These are phyloP conservation scores for Syzygium malaccense DNA, from an alignment of 441 rosid species.

Conservation along the genomic window DNA sequence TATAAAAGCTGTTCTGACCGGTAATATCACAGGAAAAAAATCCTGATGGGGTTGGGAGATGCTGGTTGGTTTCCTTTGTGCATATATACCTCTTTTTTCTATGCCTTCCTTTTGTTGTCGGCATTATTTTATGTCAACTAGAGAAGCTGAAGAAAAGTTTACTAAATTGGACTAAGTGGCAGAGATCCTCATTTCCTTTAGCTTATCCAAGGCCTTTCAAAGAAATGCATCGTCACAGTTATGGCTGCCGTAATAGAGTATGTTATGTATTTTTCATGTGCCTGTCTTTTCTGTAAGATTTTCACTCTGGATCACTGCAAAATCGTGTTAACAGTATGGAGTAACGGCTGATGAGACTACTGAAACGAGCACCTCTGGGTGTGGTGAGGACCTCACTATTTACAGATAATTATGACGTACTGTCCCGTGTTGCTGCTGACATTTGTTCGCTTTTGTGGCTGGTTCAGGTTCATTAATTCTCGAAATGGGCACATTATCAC, in stretches of 20 bases:
- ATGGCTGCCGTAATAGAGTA: neutral
- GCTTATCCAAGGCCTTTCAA: neutral
- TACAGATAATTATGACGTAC: neutral
- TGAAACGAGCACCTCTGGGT: constrained; percentile 95
- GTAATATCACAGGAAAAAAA: neutral
- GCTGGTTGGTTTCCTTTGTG: neutral
- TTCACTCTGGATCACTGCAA: constrained; percentile 44
- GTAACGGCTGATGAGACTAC: constrained; percentile 76
- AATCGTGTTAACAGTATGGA: constrained; percentile 77
- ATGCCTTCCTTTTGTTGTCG: neutral
- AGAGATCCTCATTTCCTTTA: neutral
- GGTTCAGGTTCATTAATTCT: constrained; percentile 83
- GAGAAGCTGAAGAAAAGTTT: neutral
- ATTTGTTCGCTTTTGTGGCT: constrained; percentile 9
- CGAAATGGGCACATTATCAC: constrained; percentile 96
- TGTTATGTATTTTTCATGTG: neutral
- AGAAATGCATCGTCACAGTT: neutral
- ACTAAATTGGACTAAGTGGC: neutral
- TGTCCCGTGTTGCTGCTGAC: constrained; percentile 7
- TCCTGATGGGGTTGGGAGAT: neutral
- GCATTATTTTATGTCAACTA: neutral
- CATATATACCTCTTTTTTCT: neutral
- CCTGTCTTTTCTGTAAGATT: constrained; percentile 34
- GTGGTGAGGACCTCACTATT: constrained; percentile 51
- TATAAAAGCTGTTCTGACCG: neutral